Conservation (phyloP, 768 basidiomycete genomes). For the Cystofilobasidium ferigula region DNA sequence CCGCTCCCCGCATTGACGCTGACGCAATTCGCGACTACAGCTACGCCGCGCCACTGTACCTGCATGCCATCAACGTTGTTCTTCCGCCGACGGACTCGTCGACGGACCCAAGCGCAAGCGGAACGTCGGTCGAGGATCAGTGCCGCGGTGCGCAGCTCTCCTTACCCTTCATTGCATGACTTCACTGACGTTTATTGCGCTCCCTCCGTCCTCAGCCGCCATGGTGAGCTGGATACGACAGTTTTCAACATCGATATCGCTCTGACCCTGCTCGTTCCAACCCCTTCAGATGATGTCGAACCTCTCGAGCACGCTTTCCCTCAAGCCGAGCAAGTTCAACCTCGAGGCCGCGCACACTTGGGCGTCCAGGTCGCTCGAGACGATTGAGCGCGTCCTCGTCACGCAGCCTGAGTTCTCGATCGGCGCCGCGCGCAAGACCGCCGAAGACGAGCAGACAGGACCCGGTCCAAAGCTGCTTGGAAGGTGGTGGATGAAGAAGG, state of each 20-base stretch:
- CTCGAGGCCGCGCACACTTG: constrained; percentile 10
- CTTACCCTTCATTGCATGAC: neutral
- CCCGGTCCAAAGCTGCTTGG: neutral
- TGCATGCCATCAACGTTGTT: constrained; percentile 25
- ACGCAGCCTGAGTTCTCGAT: neutral
- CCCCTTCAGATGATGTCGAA: constrained; percentile 20
- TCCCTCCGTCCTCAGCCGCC: neutral
- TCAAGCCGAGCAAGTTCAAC: constrained; percentile 7
- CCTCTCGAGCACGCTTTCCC: constrained; percentile 12
- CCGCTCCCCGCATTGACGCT: neutral
- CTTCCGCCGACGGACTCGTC: neutral
- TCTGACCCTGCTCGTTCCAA: neutral
- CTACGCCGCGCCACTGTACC: constrained; percentile 20
- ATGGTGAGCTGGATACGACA: neutral
- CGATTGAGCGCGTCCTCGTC: neutral
- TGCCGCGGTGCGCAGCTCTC: constrained; percentile 6
- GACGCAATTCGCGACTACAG: neutral
- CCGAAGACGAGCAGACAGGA: too few species aligned
- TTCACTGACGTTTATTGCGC: neutral
- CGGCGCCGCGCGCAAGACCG: neutral
- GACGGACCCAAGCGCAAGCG: neutral
- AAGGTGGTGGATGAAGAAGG: constrained; percentile 1
- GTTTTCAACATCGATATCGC: neutral
- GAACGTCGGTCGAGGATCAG: constrained; percentile 7
- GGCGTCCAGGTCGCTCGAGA: constrained; percentile 1